Conservation (phyloP, 163 green algal genomes). For the Coccomyxa subellipsoidea region DNA sequence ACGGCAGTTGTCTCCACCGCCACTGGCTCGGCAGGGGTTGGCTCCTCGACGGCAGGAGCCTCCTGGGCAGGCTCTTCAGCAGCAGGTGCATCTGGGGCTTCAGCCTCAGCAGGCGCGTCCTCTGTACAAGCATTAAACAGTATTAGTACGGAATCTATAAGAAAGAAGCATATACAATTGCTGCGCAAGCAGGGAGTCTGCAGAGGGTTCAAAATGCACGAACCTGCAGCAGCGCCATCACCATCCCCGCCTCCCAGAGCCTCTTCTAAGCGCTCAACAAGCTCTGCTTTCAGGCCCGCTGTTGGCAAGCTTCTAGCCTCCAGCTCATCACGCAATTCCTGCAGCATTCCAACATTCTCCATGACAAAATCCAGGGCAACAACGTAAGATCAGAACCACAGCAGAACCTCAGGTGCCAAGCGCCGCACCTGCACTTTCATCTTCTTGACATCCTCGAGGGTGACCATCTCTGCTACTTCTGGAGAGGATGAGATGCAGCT, state of each 20-base stretch:
- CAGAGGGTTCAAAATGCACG: too few species aligned
- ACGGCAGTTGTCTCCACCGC: background rate
- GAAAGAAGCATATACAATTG: too few species aligned
- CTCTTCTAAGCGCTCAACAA: constrained; percentile 35
- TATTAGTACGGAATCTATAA: background rate
- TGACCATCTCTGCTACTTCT: background rate
- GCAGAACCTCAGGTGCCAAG: background rate
- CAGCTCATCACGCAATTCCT: constrained; percentile 38
- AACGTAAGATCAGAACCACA: background rate
- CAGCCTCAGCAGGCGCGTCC: background rate
- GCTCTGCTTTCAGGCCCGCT: constrained; percentile 41
- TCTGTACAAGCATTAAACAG: background rate
- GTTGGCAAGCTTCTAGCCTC: constrained; percentile 27
- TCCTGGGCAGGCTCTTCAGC: background rate
- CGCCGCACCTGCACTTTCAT: constrained; percentile 13
- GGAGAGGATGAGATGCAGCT: background rate
- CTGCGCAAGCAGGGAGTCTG: too few species aligned
- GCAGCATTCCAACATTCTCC: background rate
- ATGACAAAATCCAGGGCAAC: background rate
- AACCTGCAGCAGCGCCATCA: background rate
- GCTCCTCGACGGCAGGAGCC: background rate
- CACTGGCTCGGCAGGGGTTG: background rate
- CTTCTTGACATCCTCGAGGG: constrained; percentile 14
- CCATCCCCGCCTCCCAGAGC: constrained; percentile 4
- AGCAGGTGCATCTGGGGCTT: background rate